Conservation (phyloP, 306 rosid genomes). For the Prunus padus region DNA sequence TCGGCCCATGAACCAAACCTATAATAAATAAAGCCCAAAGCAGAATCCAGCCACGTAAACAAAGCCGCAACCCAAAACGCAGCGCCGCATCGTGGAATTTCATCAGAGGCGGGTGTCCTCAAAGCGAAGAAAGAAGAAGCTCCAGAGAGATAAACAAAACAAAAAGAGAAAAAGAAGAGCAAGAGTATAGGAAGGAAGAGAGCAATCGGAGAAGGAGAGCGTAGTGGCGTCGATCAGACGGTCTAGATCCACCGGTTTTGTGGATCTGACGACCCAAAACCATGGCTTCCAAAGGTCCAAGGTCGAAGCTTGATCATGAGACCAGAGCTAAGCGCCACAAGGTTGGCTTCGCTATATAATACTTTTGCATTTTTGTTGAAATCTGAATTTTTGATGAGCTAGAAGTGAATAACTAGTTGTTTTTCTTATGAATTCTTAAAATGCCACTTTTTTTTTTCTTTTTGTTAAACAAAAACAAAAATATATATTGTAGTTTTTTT, state of each 20-base stretch:
- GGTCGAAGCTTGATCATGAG: slow-evolving; percentile 83
- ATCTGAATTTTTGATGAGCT: not conserved
- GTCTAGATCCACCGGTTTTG: slow-evolving; percentile 19
- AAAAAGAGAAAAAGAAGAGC: not conserved
- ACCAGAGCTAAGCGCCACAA: slow-evolving; percentile 76
- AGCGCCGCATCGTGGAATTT: not conserved
- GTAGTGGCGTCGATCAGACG: slow-evolving; percentile 5
- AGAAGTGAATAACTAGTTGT: not conserved
- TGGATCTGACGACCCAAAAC: slow-evolving; percentile 21
- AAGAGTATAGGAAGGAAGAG: not conserved
- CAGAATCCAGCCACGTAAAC: slow-evolving; percentile 5
- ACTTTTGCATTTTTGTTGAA: not conserved
- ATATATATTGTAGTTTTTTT: not conserved
- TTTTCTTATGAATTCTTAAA: not conserved
- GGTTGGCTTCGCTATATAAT: slow-evolving; percentile 42
- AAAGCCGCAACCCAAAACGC: not conserved
- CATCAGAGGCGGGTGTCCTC: not conserved
- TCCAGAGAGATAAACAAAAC: not conserved
- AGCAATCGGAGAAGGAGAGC: slow-evolving; percentile 5
- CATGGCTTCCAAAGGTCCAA: slow-evolving; percentile 93
- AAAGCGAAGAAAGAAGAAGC: not conserved
- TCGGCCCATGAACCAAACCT: not conserved
- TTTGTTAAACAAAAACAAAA: not conserved
- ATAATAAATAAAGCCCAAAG: not conserved
- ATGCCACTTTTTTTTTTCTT: not conserved